A percentile compares a stretch with the other conserved stretches of the same genome.
These are phyloP conservation scores for Suhomyces yuchorum DNA, from an alignment of 1,139 yeast species.

Conservation along the genomic window DNA sequence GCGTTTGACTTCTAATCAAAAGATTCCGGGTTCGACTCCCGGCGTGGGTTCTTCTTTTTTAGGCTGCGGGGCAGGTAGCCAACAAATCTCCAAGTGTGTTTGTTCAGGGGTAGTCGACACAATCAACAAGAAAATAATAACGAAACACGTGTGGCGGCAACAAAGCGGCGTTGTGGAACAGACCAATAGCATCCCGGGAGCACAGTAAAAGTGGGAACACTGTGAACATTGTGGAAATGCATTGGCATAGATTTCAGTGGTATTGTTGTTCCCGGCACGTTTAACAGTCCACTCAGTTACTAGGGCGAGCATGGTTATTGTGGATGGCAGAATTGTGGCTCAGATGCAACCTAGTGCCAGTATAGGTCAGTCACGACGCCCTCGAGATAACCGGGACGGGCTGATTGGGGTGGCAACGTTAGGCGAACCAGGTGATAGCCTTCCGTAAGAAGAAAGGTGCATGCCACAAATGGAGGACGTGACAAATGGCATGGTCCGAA, in stretches of 20 bases:
- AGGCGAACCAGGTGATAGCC: background rate
- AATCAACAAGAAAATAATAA: background rate
- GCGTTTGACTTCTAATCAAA: conserved; percentile 1
- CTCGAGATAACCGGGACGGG: background rate
- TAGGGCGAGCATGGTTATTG: no score
- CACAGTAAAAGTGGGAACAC: background rate
- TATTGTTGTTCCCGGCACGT: background rate
- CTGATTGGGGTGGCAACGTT: background rate
- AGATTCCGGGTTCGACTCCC: conserved; percentile 39
- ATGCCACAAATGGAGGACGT: background rate
- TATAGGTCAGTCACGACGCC: background rate
- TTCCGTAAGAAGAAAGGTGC: background rate
- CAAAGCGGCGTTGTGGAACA: background rate
- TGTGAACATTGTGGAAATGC: no score
- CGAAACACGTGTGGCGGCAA: background rate
- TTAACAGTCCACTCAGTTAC: background rate
- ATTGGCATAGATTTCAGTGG: background rate
- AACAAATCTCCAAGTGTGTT: background rate
- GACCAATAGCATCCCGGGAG: background rate
- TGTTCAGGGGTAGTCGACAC: background rate
- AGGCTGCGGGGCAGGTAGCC: background rate
- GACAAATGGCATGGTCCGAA: background rate
- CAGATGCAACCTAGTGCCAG: background rate
- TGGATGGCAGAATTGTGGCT: background rate
- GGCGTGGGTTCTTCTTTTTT: conserved; percentile 39